Base-by-base conservation (phyloP, 78 protist species). In the Dictyostelium brefeldianum region DNA sequence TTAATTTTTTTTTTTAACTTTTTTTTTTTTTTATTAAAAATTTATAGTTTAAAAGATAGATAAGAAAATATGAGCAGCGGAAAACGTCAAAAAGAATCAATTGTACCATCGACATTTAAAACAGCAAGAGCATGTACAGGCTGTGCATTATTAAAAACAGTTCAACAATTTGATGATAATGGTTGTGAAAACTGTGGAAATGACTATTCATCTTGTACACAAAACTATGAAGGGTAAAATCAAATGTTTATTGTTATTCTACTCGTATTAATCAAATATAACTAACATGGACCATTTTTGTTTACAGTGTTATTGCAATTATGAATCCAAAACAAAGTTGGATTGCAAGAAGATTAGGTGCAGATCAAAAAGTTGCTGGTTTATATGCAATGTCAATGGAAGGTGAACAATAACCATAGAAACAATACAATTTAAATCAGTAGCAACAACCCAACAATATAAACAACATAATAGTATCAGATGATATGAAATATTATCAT, bases 151-250 rank as follows among this genome's bases (percentile, higher is more conserved):
- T 78, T 87, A 1, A 87, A 87, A 71, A 77, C 92, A 25, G 17
- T 10, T 46, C 53, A 59, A 27, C 92, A 87, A 64, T 87, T 87
- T 48, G 82, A 87, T 22, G 79, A 75, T 0, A 50, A 57, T 62
- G 92, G 92, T 53, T 87, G 92, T 46, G 92, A 87, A 59, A 87
- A 87, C 25, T 87, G 92, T 59, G 59, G 59, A 36, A 36, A 2
- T 36, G 43, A 36, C 43, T 36, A 36, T 22, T 73, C 56, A 48
- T 69, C 75, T 41, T 27, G 51, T 4, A 84, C 91, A 12, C 51
- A 81, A 87, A 87, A 62, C 29, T 87, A 62, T 77, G 92, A 87
- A 87, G 92, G 92, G 92, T 87, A 75, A 20, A 9, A 1, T 54
- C 62, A 18, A 54, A 3, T 3, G 2, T 18, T 54, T 18, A 12